Percentiles rank a stretch among this genome's conserved stretches.
These are phyloP conservation scores for Phytophthora hibernalis DNA, from an alignment of 352 stramenopile species.

Conservation along the genomic window DNA sequence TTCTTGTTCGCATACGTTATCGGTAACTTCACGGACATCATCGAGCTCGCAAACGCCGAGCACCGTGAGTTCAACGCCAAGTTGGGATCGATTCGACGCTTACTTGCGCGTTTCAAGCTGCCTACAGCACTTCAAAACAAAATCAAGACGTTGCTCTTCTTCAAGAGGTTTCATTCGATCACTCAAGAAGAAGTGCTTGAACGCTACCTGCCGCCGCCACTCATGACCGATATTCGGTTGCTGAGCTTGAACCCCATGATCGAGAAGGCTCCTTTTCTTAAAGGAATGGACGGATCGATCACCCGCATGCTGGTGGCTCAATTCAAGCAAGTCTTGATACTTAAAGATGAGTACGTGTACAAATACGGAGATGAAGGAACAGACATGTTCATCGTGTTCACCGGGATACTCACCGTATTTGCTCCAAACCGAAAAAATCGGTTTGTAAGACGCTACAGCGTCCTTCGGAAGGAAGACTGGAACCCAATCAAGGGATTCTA, in stretches of 20 bases:
- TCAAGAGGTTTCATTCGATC: slow-evolving; percentile 63
- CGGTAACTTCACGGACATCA: slow-evolving; percentile 62
- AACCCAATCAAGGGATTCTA: neutral
- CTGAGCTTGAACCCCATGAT: slow-evolving; percentile 59
- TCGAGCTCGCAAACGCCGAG: slow-evolving; percentile 54
- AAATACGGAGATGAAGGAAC: slow-evolving; percentile 42
- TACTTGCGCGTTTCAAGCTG: slow-evolving; percentile 58
- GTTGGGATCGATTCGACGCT: slow-evolving; percentile 47
- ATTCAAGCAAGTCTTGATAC: slow-evolving; percentile 46
- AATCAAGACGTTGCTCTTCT: slow-evolving; percentile 67
- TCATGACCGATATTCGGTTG: slow-evolving; percentile 57
- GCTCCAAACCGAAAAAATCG: neutral
- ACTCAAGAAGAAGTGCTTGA: slow-evolving; percentile 57
- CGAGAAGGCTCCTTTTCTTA: slow-evolving; percentile 53
- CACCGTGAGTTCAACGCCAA: slow-evolving; percentile 58
- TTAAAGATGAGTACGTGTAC: slow-evolving; percentile 54
- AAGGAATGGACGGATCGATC: slow-evolving; percentile 41
- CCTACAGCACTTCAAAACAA: slow-evolving; percentile 41
- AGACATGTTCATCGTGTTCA: slow-evolving; percentile 69
- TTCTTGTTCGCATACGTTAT: slow-evolving; percentile 71
- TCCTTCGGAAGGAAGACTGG: neutral
- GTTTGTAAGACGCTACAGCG: neutral
- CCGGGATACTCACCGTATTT: slow-evolving; percentile 43
- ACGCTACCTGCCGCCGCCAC: slow-evolving; percentile 46
- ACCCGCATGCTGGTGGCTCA: slow-evolving; percentile 56